These are phyloP conservation scores for Mrakia frigida DNA, from an alignment of 768 basidiomycete species.

Conservation along the genomic window DNA sequence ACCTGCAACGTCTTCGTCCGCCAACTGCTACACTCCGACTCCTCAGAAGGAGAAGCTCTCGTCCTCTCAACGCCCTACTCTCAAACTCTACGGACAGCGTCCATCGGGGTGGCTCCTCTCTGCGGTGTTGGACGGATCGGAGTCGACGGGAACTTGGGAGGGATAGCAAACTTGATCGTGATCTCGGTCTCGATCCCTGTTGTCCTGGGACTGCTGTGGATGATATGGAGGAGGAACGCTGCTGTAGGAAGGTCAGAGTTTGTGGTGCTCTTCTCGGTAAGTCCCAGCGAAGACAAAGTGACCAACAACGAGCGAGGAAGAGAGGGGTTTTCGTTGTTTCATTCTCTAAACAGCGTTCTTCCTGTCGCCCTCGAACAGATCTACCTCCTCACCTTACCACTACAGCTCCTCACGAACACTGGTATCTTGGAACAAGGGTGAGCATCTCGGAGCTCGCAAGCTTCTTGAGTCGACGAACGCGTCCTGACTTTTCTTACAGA, in stretches of 20 bases:
- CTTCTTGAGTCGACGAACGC: not conserved
- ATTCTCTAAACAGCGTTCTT: conserved; percentile 9
- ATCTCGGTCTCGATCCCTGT: conserved; percentile 69
- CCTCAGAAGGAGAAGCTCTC: not conserved
- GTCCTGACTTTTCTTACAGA: conserved; percentile 39
- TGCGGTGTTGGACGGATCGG: conserved; percentile 7
- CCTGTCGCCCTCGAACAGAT: conserved; percentile 50
- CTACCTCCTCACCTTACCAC: conserved; percentile 62
- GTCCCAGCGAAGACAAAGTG: conserved; percentile 6
- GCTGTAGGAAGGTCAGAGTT: conserved; percentile 64
- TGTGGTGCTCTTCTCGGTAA: conserved; percentile 40
- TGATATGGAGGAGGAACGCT: conserved; percentile 65
- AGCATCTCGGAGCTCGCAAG: too few species aligned
- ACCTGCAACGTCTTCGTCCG: conserved; percentile 5
- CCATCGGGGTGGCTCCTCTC: conserved; percentile 3
- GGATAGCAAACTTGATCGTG: conserved; percentile 66
- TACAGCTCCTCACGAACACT: conserved; percentile 77
- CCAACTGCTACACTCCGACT: not conserved
- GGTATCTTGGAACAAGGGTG: conserved; percentile 66
- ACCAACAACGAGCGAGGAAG: conserved; percentile 20
- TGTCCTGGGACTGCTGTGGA: conserved; percentile 55
- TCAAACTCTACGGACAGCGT: not conserved
- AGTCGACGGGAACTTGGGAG: not conserved
- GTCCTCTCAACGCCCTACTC: conserved; percentile 1
- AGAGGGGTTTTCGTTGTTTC: not conserved